Percentiles rank a stretch among this genome's conserved stretches.
Evolutionary conservation across 2,329 filamentous ascomycete species (phyloP).

Genomic region (Acephala macrosclerotiorum): DNA sequence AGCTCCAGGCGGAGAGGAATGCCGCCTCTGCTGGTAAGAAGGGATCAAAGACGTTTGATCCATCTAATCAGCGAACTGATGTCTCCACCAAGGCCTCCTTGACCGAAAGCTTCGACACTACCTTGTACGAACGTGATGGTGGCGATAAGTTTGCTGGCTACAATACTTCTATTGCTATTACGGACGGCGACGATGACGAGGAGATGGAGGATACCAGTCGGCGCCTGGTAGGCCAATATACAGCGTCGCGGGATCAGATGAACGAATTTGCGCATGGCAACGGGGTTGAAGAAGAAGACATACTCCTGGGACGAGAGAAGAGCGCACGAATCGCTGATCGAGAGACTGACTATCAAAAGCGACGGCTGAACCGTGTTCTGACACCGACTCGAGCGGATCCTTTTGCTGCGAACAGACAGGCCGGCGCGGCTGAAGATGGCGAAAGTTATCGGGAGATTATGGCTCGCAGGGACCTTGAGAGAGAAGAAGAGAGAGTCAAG

Average conservation of each 20-base stretch:
- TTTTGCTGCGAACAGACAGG: constrained; percentile 78
- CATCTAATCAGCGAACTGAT: constrained; percentile 81
- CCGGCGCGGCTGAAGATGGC: constrained; percentile 72
- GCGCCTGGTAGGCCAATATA: constrained; percentile 93
- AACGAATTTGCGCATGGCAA: constrained; percentile 89
- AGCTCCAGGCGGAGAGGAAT: constrained; percentile 93
- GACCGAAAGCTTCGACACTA: constrained; percentile 86
- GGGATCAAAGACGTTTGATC: constrained; percentile 81
- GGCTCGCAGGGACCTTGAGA: constrained; percentile 87
- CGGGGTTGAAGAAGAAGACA: constrained; percentile 91
- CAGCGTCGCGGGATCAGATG: constrained; percentile 88
- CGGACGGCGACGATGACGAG: constrained; percentile 80
- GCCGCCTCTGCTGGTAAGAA: constrained; percentile 80
- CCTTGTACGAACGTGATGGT: constrained; percentile 82
- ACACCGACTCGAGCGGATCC: constrained; percentile 88
- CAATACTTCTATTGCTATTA: constrained; percentile 84
- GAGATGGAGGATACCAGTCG: constrained; percentile 80
- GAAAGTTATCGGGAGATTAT: constrained; percentile 90
- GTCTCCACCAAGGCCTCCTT: constrained; percentile 89
- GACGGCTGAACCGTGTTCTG: constrained; percentile 85
- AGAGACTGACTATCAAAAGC: constrained; percentile 97
- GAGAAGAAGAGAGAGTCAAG: constrained; percentile 88
- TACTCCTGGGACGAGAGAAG: constrained; percentile 84
- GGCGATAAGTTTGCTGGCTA: constrained; percentile 88
- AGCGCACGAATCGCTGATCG: constrained; percentile 90